Percentiles rank a stretch among this genome's conserved stretches.
These are phyloP conservation scores for Lathyrus tuberosus DNA, from an alignment of 306 rosid genomes.

Conservation along the genomic window DNA sequence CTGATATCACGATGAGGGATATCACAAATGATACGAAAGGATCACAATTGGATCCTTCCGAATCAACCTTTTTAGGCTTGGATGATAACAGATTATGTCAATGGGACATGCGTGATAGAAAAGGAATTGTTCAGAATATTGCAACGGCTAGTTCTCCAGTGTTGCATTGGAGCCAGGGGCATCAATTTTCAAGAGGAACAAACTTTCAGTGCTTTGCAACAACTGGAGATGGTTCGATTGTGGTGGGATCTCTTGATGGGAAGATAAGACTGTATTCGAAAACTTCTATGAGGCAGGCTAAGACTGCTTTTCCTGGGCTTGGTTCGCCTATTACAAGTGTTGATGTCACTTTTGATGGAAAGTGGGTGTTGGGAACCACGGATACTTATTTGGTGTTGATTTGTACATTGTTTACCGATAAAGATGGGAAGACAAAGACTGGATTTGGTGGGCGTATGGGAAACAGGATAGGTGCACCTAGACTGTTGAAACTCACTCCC, in stretches of 20 bases:
- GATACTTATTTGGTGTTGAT: conserved; percentile 81
- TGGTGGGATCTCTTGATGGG: conserved; percentile 88
- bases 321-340: conserved; percentile 80
- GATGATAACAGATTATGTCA: conserved; percentile 91
- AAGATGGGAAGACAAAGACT: conserved; percentile 89
- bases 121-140: conserved; percentile 77
- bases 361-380: conserved; percentile 86
- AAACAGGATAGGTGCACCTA: conserved; percentile 82
- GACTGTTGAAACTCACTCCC: conserved; percentile 86
- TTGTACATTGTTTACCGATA: conserved; percentile 82
- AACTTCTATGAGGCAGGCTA: conserved; percentile 87
- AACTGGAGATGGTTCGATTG: conserved; percentile 86
- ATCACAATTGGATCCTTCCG: conserved; percentile 86
- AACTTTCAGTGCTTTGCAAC: conserved; percentile 91
- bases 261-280: conserved; percentile 86
- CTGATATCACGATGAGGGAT: conserved; percentile 81
- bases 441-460: conserved; percentile 90
- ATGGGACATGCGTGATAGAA: conserved; percentile 88
- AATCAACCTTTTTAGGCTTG: conserved; percentile 87
- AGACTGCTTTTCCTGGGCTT: conserved; percentile 91
- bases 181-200: conserved; percentile 86
- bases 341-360: conserved; percentile 91
- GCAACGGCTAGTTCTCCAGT: conserved; percentile 57
- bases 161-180: conserved; percentile 85
- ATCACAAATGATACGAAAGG: conserved; percentile 78